Conservation (phyloP, 139 green algal species). For the Monoraphidium neglectum region DNA sequence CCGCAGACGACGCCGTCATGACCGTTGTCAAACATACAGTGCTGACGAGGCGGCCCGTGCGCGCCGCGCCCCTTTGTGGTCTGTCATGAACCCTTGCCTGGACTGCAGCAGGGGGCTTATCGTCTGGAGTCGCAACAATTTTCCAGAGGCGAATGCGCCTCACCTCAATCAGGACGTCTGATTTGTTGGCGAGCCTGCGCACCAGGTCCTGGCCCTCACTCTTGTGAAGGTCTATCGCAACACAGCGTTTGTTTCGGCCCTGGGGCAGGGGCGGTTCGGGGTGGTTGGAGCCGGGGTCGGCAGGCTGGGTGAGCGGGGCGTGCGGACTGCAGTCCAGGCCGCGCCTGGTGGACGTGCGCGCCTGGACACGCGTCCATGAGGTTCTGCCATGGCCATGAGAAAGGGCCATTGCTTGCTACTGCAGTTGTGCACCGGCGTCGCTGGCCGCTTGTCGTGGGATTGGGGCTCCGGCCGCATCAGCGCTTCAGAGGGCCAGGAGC, state of each 20-base stretch:
- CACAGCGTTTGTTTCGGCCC: slow-evolving; percentile 67
- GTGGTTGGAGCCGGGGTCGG: no score
- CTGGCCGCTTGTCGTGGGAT: neutral
- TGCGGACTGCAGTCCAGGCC: neutral
- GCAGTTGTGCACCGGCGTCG: neutral
- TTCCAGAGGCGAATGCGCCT: no score
- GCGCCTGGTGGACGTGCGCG: neutral
- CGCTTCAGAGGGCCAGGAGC: neutral
- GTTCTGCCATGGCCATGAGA: neutral
- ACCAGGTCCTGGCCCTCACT: slow-evolving; percentile 55
- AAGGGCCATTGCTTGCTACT: neutral
- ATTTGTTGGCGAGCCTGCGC: slow-evolving; percentile 8
- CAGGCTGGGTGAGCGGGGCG: neutral
- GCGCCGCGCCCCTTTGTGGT: no score
- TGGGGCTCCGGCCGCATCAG: neutral
- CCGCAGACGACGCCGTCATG: no score
- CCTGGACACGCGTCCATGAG: neutral
- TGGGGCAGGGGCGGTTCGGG: slow-evolving; percentile 7
- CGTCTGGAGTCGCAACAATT: no score
- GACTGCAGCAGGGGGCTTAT: no score
- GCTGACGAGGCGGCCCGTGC: no score
- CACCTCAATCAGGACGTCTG: slow-evolving; percentile 77
- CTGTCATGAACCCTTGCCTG: no score
- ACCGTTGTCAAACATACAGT: no score
- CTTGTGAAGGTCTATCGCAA: slow-evolving; percentile 73